Percentiles rank a stretch among this genome's conserved stretches.
Evolutionary conservation across 106 monocot genomes (phyloP).

Genomic region (Dendrobium officinale): DNA sequence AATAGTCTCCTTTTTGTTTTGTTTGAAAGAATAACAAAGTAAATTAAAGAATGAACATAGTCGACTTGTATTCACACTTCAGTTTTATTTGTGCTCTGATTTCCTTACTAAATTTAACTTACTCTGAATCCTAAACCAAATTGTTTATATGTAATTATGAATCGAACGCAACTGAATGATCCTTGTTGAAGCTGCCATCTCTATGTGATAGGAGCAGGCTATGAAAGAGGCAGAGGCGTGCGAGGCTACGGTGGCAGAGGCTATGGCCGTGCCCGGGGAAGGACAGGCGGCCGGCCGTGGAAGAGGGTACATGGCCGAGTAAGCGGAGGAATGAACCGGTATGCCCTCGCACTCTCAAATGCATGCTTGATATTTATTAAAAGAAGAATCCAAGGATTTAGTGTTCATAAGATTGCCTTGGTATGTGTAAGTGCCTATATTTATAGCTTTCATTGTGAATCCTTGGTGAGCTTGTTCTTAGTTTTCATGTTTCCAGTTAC

Average conservation of each 20-base stretch:
- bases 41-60: too few relatives aligned
- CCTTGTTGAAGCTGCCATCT: neutral
- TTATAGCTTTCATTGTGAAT: neutral
- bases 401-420: neutral
- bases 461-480: neutral
- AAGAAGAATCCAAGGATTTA: neutral
- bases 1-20: too few relatives aligned
- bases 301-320: slow-evolving; percentile 21
- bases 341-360: neutral
- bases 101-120: too few relatives aligned
- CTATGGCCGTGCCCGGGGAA: slow-evolving; percentile 56
- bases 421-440: neutral
- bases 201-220: neutral
- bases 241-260: slow-evolving; percentile 61
- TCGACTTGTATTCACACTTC: too few relatives aligned
- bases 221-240: slow-evolving; percentile 12
- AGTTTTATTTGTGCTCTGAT: too few relatives aligned
- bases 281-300: slow-evolving; percentile 59
- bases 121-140: too few relatives aligned
- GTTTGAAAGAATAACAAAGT: too few relatives aligned
- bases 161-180: too few relatives aligned
- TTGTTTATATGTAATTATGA: too few relatives aligned
- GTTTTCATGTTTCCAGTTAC: too few relatives aligned
- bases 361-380: neutral
- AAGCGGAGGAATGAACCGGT: neutral